These are phyloP conservation scores for Diospyros kaki DNA, from an alignment of 148 eudicot genomes.

Conservation along the genomic window DNA sequence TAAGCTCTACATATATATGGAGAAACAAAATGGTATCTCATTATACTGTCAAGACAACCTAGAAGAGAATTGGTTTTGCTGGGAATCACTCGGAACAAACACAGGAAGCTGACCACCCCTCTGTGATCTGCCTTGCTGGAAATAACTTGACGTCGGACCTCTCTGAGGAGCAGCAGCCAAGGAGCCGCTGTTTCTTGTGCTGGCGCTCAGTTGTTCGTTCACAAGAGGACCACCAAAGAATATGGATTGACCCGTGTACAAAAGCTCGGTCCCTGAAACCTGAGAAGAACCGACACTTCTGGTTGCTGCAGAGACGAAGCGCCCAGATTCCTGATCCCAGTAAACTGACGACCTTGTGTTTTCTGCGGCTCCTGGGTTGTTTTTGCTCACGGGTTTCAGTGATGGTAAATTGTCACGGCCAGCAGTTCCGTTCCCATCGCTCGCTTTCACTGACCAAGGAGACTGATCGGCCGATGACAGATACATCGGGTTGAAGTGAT, in stretches of 20 bases:
- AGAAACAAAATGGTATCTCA: neutral
- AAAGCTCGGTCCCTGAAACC: slow-evolving; percentile 47
- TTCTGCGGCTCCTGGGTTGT: slow-evolving; percentile 19
- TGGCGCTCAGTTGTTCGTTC: slow-evolving; percentile 41
- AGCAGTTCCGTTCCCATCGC: slow-evolving; percentile 22
- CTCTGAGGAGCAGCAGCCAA: slow-evolving; percentile 17
- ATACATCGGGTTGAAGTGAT: slow-evolving; percentile 58
- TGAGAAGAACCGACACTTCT: slow-evolving; percentile 37
- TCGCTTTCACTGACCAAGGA: slow-evolving; percentile 47
- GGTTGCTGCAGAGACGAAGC: slow-evolving; percentile 61
- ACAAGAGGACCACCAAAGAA: slow-evolving; percentile 80
- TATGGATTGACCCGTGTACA: slow-evolving; percentile 71
- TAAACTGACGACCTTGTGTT: slow-evolving; percentile 46
- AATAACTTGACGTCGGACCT: slow-evolving; percentile 34
- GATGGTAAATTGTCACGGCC: neutral
- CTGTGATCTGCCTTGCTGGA: slow-evolving; percentile 70
- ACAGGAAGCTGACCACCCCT: slow-evolving; percentile 90
- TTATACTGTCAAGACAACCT: slow-evolving; percentile 28
- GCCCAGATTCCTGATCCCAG: slow-evolving; percentile 87
- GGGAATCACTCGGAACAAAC: slow-evolving; percentile 78
- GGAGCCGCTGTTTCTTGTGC: slow-evolving; percentile 25
- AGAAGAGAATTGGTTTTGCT: slow-evolving; percentile 44
- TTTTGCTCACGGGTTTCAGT: slow-evolving; percentile 27
- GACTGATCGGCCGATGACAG: slow-evolving; percentile 65
- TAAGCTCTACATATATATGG: neutral